These are phyloP conservation scores for Emmonsiellopsis sp. DNA, from an alignment of 2,329 filamentous ascomycete genomes.

Conservation along the genomic window DNA sequence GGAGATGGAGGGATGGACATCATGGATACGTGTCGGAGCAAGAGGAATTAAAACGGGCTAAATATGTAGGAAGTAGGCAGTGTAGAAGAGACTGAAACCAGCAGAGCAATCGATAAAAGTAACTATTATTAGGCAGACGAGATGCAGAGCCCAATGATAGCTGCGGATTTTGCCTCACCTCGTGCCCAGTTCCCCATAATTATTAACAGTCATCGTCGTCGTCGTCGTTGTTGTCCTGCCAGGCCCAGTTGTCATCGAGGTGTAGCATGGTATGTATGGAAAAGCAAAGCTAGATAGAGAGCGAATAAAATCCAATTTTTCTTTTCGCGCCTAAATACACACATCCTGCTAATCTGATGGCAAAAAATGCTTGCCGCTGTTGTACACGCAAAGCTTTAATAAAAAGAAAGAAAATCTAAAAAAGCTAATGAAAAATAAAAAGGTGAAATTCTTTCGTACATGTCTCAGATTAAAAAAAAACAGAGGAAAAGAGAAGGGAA, in stretches of 20 bases:
- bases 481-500: too few species aligned
- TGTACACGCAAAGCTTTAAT: constrained; percentile 11
- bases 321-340: constrained; percentile 3
- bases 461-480: too few species aligned
- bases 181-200: background rate
- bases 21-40: too few species aligned
- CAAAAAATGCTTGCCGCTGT: constrained; percentile 8
- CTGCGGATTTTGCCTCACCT: background rate
- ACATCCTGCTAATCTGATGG: too few species aligned
- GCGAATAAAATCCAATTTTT: constrained; percentile 8
- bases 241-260: background rate
- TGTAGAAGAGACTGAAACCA: too few species aligned
- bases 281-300: background rate
- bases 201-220: background rate
- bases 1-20: too few species aligned
- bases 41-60: too few species aligned
- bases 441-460: too few species aligned
- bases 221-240: background rate
- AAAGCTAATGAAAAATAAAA: constrained; percentile 3
- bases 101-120: too few species aligned
- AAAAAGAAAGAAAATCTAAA: background rate
- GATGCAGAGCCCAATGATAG: too few species aligned
- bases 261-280: constrained; percentile 2
- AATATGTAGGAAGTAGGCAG: too few species aligned
- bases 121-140: too few species aligned